Evolutionary conservation across 257 asterid species (phyloP), one percentile per base, ranked within the genome.

Genomic region (Catharanthus roseus): DNA sequence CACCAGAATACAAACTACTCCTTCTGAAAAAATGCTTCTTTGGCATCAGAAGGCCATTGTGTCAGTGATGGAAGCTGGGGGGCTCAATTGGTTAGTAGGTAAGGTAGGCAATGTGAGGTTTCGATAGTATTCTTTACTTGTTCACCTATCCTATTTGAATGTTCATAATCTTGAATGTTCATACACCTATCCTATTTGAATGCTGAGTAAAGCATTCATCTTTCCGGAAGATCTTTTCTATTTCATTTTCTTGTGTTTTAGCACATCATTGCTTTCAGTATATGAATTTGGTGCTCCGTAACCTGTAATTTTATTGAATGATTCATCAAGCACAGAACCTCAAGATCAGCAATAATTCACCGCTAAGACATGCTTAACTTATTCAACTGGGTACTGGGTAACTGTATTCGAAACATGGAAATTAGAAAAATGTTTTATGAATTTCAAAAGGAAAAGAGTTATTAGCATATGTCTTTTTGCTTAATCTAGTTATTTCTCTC

Each of bases 31-130:
- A 72, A 71, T 79, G 78, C 73, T 87, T 61, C 79, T 76, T 38
- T 93, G 97, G 99, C 96, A 86, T 85, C 93, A 91, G 76, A 89
- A 83, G 77, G 84, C 97, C 65, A 86, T 91, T 80, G 83, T 88
- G 72, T 91, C 96, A 28, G 85, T 93, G 60, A 89, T 91, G 97
- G 99, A 93, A 82, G 97, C 99, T 74, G 99, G 99, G 80, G 96
- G 96, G 75, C 96, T 91, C 76, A 89, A 91, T 75, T 93, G 99
- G 99, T 91, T 93, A 86, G 89, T 91, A 91, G 97, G 99, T 93
- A 91, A 86, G 96, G 92, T 90, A 88, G 85, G 96, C 89, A 78
- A 70, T 79, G 77, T 78, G 81, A 63, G 77, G 80, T 83, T 77
- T 53, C 49, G 57, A 53, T 65, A 51, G n/a, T 65, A 38, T 36